Conservation (phyloP, 768 basidiomycete species). For the Lactifluus pinguis region DNA sequence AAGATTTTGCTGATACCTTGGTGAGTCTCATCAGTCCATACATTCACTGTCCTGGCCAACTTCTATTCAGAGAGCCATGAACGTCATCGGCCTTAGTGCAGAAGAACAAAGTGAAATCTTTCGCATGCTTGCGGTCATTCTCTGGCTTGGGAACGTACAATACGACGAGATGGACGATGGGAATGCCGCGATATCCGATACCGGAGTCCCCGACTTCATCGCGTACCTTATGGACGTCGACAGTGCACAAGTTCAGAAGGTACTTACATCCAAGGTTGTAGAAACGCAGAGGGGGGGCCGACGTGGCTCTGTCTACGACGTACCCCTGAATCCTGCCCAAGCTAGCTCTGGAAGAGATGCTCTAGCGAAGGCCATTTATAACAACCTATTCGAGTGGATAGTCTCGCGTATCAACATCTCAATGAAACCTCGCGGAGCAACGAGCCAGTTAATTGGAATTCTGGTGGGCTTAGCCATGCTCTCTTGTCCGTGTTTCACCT, state of each 20-base stretch:
- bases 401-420: slow-evolving; percentile 92
- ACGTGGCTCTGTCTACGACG: slow-evolving; percentile 94
- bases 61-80: slow-evolving; percentile 74
- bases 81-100: slow-evolving; percentile 75
- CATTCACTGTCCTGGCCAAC: not conserved
- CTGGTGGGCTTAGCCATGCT: slow-evolving; percentile 40
- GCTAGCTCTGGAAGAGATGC: slow-evolving; percentile 86
- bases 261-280: slow-evolving; percentile 72
- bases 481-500: not conserved
- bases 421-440: slow-evolving; percentile 76
- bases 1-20: slow-evolving; percentile 83
- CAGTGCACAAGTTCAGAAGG: slow-evolving; percentile 70
- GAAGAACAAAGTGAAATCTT: slow-evolving; percentile 90
- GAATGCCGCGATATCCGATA: slow-evolving; percentile 71
- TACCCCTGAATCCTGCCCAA: slow-evolving; percentile 89
- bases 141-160: slow-evolving; percentile 96
- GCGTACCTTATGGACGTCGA: slow-evolving; percentile 92
- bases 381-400: slow-evolving; percentile 99
- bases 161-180: slow-evolving; percentile 86
- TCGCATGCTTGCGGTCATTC: slow-evolving; percentile 80
- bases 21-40: slow-evolving; percentile 36
- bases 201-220: slow-evolving; percentile 89
- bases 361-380: slow-evolving; percentile 91
- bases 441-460: slow-evolving; percentile 85
- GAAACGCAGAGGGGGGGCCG: slow-evolving; percentile 92